Evolutionary conservation across 345 rosid genomes (phyloP).

Genomic region (Populus ilicifolia): DNA sequence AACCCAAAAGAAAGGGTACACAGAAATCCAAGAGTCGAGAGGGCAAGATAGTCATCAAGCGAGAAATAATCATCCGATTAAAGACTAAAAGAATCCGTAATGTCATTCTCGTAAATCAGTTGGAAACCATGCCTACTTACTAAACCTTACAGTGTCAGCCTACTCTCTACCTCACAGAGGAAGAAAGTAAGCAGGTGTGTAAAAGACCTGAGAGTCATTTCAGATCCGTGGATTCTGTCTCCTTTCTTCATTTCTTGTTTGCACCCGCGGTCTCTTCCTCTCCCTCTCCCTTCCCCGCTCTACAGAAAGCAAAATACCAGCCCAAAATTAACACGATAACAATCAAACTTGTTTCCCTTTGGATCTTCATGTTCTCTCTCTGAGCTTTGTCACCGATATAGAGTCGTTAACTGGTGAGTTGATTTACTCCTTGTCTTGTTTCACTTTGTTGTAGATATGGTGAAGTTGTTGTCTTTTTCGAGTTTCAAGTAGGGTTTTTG

Average conservation of each 20-base stretch:
- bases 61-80: too few species aligned
- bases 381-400: neutral
- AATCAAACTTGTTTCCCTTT: neutral
- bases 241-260: slow-evolving; percentile 2
- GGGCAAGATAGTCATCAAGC: too few species aligned
- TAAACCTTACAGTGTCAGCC: too few species aligned
- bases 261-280: neutral
- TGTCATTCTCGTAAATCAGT: slow-evolving; percentile 25
- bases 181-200: slow-evolving; percentile 4
- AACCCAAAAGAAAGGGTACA: too few species aligned
- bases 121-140: neutral
- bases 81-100: neutral
- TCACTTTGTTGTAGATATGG: neutral
- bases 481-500: neutral
- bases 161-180: neutral
- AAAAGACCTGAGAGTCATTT: slow-evolving; percentile 21
- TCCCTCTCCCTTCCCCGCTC: neutral
- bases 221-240: slow-evolving; percentile 41
- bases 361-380: neutral
- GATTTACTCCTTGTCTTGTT: neutral
- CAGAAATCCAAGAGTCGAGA: too few species aligned
- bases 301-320: neutral
- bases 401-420: slow-evolving; percentile 15
- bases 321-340: neutral
- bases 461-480: neutral